These are phyloP conservation scores for Metschnikowia colocasiae DNA, from an alignment of 805 yeast species.

Conservation along the genomic window DNA sequence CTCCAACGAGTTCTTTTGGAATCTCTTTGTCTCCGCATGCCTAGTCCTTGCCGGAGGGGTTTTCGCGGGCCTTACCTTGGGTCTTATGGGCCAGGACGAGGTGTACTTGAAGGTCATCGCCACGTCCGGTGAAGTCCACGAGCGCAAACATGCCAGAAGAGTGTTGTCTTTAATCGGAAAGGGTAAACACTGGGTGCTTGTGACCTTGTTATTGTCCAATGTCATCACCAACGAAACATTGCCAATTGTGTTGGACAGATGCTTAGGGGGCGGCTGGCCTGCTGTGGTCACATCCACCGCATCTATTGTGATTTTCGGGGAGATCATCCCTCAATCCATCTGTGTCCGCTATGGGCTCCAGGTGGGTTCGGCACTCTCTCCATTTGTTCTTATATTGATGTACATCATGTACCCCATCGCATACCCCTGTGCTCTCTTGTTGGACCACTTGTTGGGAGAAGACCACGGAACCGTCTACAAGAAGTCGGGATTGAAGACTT, in stretches of 20 bases:
- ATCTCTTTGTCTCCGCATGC: constrained; percentile 50
- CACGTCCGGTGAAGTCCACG: constrained; percentile 73
- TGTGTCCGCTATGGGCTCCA: constrained; percentile 91
- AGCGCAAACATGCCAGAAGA: constrained; percentile 62
- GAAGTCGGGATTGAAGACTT: constrained; percentile 86
- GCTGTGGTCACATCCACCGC: constrained; percentile 94
- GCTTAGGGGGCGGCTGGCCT: constrained; percentile 96
- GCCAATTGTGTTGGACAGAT: constrained; percentile 89
- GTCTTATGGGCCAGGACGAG: constrained; percentile 97
- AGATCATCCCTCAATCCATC: constrained; percentile 89
- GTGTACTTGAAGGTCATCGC: constrained; percentile 88
- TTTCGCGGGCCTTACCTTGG: constrained; percentile 93
- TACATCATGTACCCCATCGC: constrained; percentile 89
- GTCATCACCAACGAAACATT: constrained; percentile 92
- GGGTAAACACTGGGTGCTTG: constrained; percentile 96
- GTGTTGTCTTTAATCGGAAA: constrained; percentile 69
- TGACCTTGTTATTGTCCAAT: constrained; percentile 77
- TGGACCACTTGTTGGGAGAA: constrained; percentile 84
- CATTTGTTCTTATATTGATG: constrained; percentile 82
- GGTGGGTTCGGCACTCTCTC: constrained; percentile 86
- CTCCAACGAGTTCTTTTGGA: constrained; percentile 43
- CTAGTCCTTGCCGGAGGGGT: constrained; percentile 79
- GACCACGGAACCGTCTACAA: constrained; percentile 95
- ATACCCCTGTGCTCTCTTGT: constrained; percentile 77
- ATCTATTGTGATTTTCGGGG: constrained; percentile 91